Conservation (phyloP, 768 basidiomycete genomes). For the Macrolepiota fuliginosa region DNA sequence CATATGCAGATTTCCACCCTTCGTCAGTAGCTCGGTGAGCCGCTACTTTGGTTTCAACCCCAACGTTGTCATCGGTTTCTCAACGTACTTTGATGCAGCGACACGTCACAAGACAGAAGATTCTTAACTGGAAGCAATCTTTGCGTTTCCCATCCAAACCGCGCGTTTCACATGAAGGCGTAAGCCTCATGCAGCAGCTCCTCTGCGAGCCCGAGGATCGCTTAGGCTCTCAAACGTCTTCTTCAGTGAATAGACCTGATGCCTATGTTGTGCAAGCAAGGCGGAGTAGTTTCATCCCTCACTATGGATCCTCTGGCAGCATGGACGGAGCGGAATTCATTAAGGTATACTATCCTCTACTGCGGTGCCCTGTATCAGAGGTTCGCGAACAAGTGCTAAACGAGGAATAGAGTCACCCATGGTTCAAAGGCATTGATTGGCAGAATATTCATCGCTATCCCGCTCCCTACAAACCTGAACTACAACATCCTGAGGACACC, state of each 20-base stretch:
- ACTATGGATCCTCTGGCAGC: constrained; percentile 42
- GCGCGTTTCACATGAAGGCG: constrained; percentile 81
- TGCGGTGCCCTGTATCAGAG: neutral
- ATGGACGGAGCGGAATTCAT: constrained; percentile 88
- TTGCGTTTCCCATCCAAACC: constrained; percentile 85
- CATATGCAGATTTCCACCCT: constrained; percentile 81
- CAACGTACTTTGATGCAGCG: constrained; percentile 46
- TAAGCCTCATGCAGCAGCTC: constrained; percentile 83
- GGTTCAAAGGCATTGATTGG: constrained; percentile 93
- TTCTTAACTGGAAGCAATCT: constrained; percentile 90
- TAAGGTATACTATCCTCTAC: constrained; percentile 53
- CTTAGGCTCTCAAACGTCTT: constrained; percentile 71
- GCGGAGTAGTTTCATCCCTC: constrained; percentile 68
- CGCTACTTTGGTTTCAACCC: constrained; percentile 7
- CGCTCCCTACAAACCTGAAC: constrained; percentile 88
- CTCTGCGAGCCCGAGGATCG: constrained; percentile 97
- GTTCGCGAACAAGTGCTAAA: constrained; percentile 12
- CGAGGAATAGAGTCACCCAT: constrained; percentile 67
- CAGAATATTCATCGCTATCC: constrained; percentile 76
- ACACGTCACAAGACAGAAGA: constrained; percentile 95
- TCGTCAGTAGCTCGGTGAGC: constrained; percentile 89
- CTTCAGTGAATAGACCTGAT: constrained; percentile 72
- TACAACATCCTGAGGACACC: constrained; percentile 82
- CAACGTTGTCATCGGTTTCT: constrained; percentile 16
- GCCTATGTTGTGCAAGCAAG: constrained; percentile 73